A percentile compares a stretch with the other conserved stretches of the same genome.
These are phyloP conservation scores for Cystofilobasidium ferigula DNA, from an alignment of 768 basidiomycete species.

Conservation along the genomic window DNA sequence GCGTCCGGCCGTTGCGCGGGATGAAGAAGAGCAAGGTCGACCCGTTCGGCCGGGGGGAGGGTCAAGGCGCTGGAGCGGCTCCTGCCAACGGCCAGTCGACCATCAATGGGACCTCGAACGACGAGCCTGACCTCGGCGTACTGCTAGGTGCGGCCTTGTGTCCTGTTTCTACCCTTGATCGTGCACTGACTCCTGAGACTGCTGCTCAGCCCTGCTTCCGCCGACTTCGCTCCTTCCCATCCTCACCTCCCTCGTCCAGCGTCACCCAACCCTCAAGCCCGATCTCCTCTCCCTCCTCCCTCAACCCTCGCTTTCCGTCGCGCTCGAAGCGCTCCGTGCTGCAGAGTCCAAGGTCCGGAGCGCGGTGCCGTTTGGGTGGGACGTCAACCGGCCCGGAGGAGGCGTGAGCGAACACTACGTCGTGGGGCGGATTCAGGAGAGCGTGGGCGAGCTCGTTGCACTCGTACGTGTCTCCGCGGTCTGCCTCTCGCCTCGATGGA, in stretches of 20 bases:
- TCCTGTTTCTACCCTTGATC: neutral
- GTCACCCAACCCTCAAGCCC: slow-evolving; percentile 14
- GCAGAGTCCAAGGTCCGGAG: slow-evolving; percentile 8
- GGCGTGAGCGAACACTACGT: slow-evolving; percentile 18
- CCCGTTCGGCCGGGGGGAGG: neutral
- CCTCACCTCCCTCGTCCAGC: slow-evolving; percentile 18
- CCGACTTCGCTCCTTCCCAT: slow-evolving; percentile 22
- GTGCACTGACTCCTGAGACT: neutral
- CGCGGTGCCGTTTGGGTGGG: slow-evolving; percentile 23
- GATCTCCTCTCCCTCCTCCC: slow-evolving; percentile 18
- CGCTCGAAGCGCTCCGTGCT: slow-evolving; percentile 19
- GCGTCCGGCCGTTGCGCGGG: neutral
- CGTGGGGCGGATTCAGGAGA: slow-evolving; percentile 7
- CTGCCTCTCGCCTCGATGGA: neutral
- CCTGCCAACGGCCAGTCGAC: neutral
- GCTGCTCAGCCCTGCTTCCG: slow-evolving; percentile 20
- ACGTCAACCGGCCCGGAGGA: neutral
- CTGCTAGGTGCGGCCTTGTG: slow-evolving; percentile 5
- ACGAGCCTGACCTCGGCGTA: slow-evolving; percentile 22
- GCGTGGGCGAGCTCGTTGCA: slow-evolving; percentile 8
- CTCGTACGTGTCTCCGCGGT: slow-evolving; percentile 6
- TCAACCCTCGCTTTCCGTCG: slow-evolving; percentile 19
- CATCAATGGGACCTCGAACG: neutral
- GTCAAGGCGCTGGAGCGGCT: neutral
- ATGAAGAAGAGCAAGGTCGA: slow-evolving; percentile 5